Conservation (phyloP, 164 flowering plant genomes). For the Dillenia turbinata region DNA sequence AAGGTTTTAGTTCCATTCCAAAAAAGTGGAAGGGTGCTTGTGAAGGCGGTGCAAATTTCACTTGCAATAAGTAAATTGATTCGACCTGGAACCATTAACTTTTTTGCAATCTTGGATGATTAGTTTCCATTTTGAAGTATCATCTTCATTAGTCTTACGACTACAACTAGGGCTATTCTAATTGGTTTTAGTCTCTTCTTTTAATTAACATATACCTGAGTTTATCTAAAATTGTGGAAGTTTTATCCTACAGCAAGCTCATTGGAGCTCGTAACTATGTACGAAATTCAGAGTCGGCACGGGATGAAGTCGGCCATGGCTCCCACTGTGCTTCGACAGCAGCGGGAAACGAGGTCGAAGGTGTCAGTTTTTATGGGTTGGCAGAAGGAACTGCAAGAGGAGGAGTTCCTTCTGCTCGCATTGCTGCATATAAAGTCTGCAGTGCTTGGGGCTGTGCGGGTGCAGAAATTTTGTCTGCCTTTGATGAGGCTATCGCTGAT, state of each 20-base stretch:
- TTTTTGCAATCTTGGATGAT: too few relatives aligned
- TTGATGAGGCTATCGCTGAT: conserved; percentile 39
- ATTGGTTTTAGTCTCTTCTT: too few relatives aligned
- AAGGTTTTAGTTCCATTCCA: conserved; percentile 7
- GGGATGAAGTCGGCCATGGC: conserved; percentile 32
- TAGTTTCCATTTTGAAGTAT: too few relatives aligned
- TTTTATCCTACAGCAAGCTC: conserved; percentile 13
- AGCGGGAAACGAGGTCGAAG: conserved; percentile 23
- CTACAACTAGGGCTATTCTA: too few relatives aligned
- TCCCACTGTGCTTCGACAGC: conserved; percentile 37
- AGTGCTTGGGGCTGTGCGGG: background rate
- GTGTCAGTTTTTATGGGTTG: conserved; percentile 24
- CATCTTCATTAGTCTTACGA: too few relatives aligned
- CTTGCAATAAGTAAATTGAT: too few relatives aligned
- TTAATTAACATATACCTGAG: background rate
- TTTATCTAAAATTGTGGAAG: conserved; percentile 27
- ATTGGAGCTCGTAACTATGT: conserved; percentile 27
- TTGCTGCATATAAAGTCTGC: conserved; percentile 32
- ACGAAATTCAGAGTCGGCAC: background rate
- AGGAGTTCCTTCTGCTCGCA: conserved; percentile 34
- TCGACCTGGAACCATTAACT: too few relatives aligned
- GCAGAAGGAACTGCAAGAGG: conserved; percentile 37
- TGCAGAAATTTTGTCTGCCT: conserved; percentile 21
- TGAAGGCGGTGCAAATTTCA: too few relatives aligned
- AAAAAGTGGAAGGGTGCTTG: too few relatives aligned